Evolutionary conservation across 805 yeast species (phyloP).

Genomic region (Candida andamanensis): DNA sequence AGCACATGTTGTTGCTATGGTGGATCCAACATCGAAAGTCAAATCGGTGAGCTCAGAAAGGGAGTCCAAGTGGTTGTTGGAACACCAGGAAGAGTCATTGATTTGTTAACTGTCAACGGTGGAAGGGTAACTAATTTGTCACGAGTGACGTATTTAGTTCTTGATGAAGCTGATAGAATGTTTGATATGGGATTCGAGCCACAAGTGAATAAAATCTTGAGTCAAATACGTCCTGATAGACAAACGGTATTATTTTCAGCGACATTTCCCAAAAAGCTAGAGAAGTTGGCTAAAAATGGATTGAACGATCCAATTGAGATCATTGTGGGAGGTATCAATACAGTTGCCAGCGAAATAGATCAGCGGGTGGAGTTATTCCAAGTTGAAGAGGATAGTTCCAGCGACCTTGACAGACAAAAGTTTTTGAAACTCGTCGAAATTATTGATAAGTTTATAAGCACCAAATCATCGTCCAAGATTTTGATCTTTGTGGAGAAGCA

Average conservation of each 20-base stretch:
- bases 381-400: conserved; percentile 34
- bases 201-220: conserved; percentile 76
- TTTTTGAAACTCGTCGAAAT: conserved; percentile 50
- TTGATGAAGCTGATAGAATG: conserved; percentile 96
- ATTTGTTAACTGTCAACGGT: conserved; percentile 73
- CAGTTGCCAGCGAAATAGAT: conserved; percentile 73
- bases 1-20: conserved; percentile 82
- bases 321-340: conserved; percentile 71
- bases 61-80: conserved; percentile 83
- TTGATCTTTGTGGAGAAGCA: conserved; percentile 87
- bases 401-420: conserved; percentile 40
- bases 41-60: conserved; percentile 71
- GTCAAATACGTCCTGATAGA: conserved; percentile 74
- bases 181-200: conserved; percentile 98
- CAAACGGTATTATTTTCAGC: conserved; percentile 93
- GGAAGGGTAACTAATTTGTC: conserved; percentile 69
- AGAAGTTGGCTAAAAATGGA: conserved; percentile 62
- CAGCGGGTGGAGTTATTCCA: conserved; percentile 66
- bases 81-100: conserved; percentile 94
- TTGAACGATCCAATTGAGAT: conserved; percentile 67
- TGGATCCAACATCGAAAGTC: conserved; percentile 77
- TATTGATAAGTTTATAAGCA: conserved; percentile 39
- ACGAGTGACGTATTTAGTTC: conserved; percentile 73
- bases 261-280: conserved; percentile 82
- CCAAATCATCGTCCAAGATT: conserved; percentile 38